Evolutionary conservation across 2,329 filamentous ascomycete genomes (phyloP), one percentile per base, ranked within the genome.

Genomic region (Monosporascus sp.): DNA sequence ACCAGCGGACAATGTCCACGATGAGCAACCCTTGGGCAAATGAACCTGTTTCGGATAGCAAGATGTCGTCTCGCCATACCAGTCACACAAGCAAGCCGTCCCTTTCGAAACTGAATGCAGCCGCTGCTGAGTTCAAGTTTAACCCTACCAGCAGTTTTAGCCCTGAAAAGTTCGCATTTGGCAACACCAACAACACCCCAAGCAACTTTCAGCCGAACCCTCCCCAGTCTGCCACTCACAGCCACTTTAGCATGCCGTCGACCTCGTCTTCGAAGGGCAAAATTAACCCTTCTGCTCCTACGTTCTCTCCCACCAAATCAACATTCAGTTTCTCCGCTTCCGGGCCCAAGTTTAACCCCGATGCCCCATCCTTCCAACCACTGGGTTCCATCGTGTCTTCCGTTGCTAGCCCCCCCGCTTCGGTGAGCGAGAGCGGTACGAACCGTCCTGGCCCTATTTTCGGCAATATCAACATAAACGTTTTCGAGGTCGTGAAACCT

Each of bases 111-210:
- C 80, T 97, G 61, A 97, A 97, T 62, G 91, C 95, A 31, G 83
- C 87, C 57, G 93, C 93, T 0, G 88, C 91, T 47, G 90, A 94
- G 64, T 97, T 97, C 76, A 90, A 86, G 62, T 93, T 93, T 70
- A 82, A 83, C 56, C 81, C 80, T 3, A 68, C 71, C 3, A 79
- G 68, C 62, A 71, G 70, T 25, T 83, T 83, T 62, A 73, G 76
- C 38, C 75, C 78, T 36, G 68, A 71, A 17, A 70, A 77, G 50
- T 82, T 82, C 62, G 72, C 72, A 39, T 83, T 83, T 56, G 71
- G 72, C 22, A 68, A 66, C 41, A 73, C 58, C 53, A 64, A 55
- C 51, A 52, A 60, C 20, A 61, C 65, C 47, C 60, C 60, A 24
- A 54, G 64, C 48, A 63, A 61, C 47, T 78, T 79, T 66, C 76